Evolutionary conservation across 805 yeast species (phyloP), one percentile per base, ranked within the genome.

Genomic region (Spathaspora boniae): DNA sequence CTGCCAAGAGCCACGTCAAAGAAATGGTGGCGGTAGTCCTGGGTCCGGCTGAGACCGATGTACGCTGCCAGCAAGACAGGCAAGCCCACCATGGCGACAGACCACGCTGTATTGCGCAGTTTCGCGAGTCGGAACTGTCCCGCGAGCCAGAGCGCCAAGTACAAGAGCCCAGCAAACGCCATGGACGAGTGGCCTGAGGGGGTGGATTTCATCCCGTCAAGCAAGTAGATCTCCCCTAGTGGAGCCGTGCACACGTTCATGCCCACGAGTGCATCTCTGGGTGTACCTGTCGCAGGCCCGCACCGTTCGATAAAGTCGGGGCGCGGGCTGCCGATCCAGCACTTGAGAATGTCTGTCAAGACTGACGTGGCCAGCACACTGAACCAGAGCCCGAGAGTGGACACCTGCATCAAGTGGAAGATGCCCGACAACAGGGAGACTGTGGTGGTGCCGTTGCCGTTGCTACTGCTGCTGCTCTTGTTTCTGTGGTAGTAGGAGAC

Each of bases 221-320:
- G 28, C 16, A 63, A 44, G 12, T 45, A 41, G 40, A 44, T 39
- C 12, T 42, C 37, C 4, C 67, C 65, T 28, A 61, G 44, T 1
- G 65, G 63, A 1, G 55, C 51, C 3, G 64, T 51, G 39, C 71
- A 65, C 3, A 59, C 60, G 11, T 50, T 47, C 19, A 60, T 40
- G 16, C 51, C 58, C 6, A 62, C 66, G 26, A 52, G 53, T 18
- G 11, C 36, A 29, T 54, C 44, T 2, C 39, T 19, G 1, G 62
- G 57, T 7, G 67, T 55, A 3, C 47, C 45, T 29, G 29, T 43
- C 7, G 14, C 15, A 28, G 64, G 62, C 26, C 48, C 56, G 46
- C 73, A 68, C 29, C 73, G 51, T 26, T 58, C 58, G 33, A 68
- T 44, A 43, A 68, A 68, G 38, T 68, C 73, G 4, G 73, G 73